Evolutionary conservation across 2,329 filamentous ascomycete species (phyloP).

Genomic region (Podosphaera fusca): DNA sequence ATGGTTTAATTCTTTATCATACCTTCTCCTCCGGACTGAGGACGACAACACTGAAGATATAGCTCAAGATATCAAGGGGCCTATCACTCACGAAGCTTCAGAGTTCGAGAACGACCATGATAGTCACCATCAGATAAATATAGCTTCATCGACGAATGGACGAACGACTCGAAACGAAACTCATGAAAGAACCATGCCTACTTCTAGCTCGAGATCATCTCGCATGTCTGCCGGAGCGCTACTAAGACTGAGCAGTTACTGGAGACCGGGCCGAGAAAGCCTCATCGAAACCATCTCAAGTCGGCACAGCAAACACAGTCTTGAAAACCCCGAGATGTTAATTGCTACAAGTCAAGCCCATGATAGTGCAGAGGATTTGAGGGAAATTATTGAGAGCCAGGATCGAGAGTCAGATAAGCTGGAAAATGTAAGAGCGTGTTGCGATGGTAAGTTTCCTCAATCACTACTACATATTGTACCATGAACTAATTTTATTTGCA

Average conservation of each 20-base stretch:
- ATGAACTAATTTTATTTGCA: constrained; percentile 17
- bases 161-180: constrained; percentile 44
- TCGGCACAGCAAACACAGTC: constrained; percentile 27
- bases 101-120: constrained; percentile 56
- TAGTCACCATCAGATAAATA: constrained; percentile 28
- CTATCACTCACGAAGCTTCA: constrained; percentile 35
- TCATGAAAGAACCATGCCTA: constrained; percentile 21
- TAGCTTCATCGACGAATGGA: constrained; percentile 51
- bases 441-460: constrained; percentile 50
- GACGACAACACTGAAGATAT: constrained; percentile 33
- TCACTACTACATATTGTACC: background rate
- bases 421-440: constrained; percentile 92
- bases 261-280: constrained; percentile 19
- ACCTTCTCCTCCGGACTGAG: constrained; percentile 60
- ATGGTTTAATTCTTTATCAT: constrained; percentile 94
- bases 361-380: constrained; percentile 64
- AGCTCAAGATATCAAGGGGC: constrained; percentile 32
- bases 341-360: constrained; percentile 35
- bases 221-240: constrained; percentile 23
- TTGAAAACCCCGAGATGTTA: constrained; percentile 21
- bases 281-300: constrained; percentile 27
- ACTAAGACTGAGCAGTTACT: constrained; percentile 36
- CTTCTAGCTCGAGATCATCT: constrained; percentile 9
- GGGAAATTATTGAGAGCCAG: constrained; percentile 56
- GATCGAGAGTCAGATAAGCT: constrained; percentile 56